These are phyloP conservation scores for Pezicula neosporulosa DNA, from an alignment of 2,329 filamentous ascomycete species.

Conservation along the genomic window DNA sequence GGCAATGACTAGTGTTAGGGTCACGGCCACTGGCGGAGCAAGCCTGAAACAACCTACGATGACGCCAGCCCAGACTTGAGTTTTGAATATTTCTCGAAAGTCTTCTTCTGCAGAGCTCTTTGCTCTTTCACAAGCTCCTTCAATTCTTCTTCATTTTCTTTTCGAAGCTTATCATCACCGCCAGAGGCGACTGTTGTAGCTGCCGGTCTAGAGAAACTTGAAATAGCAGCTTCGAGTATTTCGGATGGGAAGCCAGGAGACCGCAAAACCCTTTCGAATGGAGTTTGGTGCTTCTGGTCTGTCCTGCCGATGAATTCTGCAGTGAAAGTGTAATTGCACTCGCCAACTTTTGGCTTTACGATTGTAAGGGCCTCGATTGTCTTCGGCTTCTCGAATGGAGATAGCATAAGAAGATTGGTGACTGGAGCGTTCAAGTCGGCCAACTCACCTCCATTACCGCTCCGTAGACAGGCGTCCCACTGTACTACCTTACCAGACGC, in stretches of 20 bases:
- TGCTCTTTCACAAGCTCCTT: constrained; percentile 43
- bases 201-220: constrained; percentile 35
- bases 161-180: constrained; percentile 30
- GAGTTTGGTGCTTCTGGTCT: constrained; percentile 1
- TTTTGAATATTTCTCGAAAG: constrained; percentile 26
- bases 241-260: constrained; percentile 26
- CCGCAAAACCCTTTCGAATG: constrained; percentile 17
- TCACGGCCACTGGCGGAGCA: neutral
- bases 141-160: constrained; percentile 42
- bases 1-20: neutral
- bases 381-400: constrained; percentile 49
- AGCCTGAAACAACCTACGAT: constrained; percentile 1
- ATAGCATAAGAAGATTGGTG: constrained; percentile 74
- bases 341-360: constrained; percentile 75
- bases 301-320: constrained; percentile 52
- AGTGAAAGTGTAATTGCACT: constrained; percentile 62
- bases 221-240: constrained; percentile 46
- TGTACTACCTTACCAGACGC: constrained; percentile 71
- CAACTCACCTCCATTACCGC: constrained; percentile 21
- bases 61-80: constrained; percentile 19
- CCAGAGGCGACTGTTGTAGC: constrained; percentile 25
- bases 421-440: constrained; percentile 68
- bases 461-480: constrained; percentile 64
- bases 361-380: constrained; percentile 53
- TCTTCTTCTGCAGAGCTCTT: constrained; percentile 38